These are phyloP conservation scores for Mortierella sp. DNA, from an alignment of 371 early-diverging fungal genomes.

Conservation along the genomic window DNA sequence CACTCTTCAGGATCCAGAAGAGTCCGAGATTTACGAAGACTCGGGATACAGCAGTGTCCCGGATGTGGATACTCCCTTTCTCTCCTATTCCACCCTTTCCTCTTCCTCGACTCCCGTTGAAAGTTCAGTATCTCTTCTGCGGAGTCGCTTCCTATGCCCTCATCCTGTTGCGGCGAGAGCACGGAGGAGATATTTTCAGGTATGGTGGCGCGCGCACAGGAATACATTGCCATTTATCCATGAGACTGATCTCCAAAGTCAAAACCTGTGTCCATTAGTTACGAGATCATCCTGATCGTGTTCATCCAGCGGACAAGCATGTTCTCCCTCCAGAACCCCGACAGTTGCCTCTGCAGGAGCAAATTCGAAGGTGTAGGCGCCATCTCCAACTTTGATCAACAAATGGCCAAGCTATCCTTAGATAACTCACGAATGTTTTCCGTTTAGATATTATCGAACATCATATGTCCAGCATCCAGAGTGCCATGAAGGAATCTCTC, in stretches of 20 bases:
- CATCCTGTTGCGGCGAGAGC: too few relatives aligned
- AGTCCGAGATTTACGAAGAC: slow-evolving; percentile 6
- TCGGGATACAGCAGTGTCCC: slow-evolving; percentile 18
- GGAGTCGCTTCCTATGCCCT: background rate
- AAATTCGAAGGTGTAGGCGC: slow-evolving; percentile 24
- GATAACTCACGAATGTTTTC: too few relatives aligned
- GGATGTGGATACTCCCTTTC: slow-evolving; percentile 17
- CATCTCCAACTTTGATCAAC: background rate
- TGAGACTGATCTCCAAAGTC: background rate
- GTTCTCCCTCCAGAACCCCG: slow-evolving; percentile 38
- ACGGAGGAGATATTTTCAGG: too few relatives aligned
- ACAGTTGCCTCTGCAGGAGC: slow-evolving; percentile 27
- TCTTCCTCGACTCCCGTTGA: background rate
- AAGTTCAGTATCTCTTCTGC: background rate
- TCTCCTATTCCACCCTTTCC: slow-evolving; percentile 2
- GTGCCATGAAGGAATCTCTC: slow-evolving; percentile 18
- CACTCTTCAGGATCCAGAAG: too few relatives aligned
- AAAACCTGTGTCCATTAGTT: background rate
- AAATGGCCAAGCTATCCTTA: too few relatives aligned
- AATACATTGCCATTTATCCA: too few relatives aligned
- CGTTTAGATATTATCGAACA: slow-evolving; percentile 8
- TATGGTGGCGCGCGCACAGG: too few relatives aligned
- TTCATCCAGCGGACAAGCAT: slow-evolving; percentile 41
- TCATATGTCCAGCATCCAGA: slow-evolving; percentile 31
- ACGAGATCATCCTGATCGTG: slow-evolving; percentile 31